phyloP scores from a whole-genome alignment of 2,329 filamentous ascomycete species.

The Calonectria multiphialidica region DNA sequence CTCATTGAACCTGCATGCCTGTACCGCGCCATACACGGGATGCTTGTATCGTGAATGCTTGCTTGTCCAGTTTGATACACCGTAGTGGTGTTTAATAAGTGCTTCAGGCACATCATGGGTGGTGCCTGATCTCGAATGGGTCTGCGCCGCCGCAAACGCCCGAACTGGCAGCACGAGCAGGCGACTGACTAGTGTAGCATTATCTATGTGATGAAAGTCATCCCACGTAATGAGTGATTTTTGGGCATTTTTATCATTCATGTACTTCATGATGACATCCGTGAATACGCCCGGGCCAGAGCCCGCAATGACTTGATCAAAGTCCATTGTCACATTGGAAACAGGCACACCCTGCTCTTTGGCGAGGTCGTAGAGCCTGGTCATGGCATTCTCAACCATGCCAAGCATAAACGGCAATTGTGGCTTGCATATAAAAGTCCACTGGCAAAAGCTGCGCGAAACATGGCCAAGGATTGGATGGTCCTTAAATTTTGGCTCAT shows the following conservation, averaged over 20 bases:
- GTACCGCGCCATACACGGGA: not conserved
- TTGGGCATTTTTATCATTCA: not conserved
- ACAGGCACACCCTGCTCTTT: not conserved
- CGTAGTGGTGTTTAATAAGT: not conserved
- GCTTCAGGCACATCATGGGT: not conserved
- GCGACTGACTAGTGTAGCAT: not conserved
- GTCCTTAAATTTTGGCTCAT: not conserved
- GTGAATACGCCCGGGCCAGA: not conserved
- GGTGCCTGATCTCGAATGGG: not conserved
- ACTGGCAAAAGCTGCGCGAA: not conserved
- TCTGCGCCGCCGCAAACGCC: not conserved
- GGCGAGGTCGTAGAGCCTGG: not conserved
- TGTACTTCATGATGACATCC: not conserved
- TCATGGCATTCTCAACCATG: not conserved
- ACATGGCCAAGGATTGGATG: not conserved
- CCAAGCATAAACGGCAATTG: not conserved
- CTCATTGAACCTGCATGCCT: not conserved
- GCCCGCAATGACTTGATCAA: not conserved
- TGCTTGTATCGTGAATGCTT: not conserved
- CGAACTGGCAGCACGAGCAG: not conserved
- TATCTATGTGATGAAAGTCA: not conserved
- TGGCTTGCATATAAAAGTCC: constrained; percentile 2
- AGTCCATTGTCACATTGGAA: not conserved
- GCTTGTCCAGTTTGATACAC: not conserved
- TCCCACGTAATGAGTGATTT: not conserved